phyloP scores from a whole-genome alignment of 1,284 basidiomycete genomes.

The Xerocomus amazonicus region DNA sequence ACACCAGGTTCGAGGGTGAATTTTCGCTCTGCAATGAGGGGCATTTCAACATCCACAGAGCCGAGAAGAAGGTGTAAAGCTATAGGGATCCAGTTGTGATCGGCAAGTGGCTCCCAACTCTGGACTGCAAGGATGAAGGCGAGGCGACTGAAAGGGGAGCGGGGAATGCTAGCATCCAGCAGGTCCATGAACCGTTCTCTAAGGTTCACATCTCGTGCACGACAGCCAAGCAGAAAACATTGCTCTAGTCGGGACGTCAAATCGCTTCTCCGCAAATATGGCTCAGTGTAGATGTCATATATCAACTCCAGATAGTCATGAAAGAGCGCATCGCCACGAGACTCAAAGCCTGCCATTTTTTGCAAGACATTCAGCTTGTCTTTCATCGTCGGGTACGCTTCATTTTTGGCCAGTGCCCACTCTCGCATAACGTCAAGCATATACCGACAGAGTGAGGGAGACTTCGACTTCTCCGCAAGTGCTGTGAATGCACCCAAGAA shows the following conservation, averaged over 20 bases:
- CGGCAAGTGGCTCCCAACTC: slow-evolving; percentile 92
- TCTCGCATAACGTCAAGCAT: slow-evolving; percentile 85
- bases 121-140: slow-evolving; percentile 93
- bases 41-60: slow-evolving; percentile 66
- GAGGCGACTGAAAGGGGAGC: slow-evolving; percentile 77
- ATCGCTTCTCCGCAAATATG: slow-evolving; percentile 84
- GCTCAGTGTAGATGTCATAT: slow-evolving; percentile 92
- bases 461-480: slow-evolving; percentile 93
- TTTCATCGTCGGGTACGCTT: slow-evolving; percentile 88
- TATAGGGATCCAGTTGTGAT: slow-evolving; percentile 94
- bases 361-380: slow-evolving; percentile 91
- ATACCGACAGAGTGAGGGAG: slow-evolving; percentile 75
- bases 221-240: slow-evolving; percentile 91
- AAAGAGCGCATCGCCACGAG: slow-evolving; percentile 71
- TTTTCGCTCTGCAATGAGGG: slow-evolving; percentile 36
- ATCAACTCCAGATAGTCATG: slow-evolving; percentile 88
- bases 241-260: slow-evolving; percentile 92
- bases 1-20: slow-evolving; percentile 30
- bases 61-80: slow-evolving; percentile 90
- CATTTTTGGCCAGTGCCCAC: slow-evolving; percentile 85
- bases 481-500: slow-evolving; percentile 75
- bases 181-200: slow-evolving; percentile 90
- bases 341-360: slow-evolving; percentile 90
- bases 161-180: slow-evolving; percentile 86
- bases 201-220: slow-evolving; percentile 76